Evolutionary conservation across 1,139 yeast species (phyloP).

Genomic region (Scheffersomyces segobiensis): DNA sequence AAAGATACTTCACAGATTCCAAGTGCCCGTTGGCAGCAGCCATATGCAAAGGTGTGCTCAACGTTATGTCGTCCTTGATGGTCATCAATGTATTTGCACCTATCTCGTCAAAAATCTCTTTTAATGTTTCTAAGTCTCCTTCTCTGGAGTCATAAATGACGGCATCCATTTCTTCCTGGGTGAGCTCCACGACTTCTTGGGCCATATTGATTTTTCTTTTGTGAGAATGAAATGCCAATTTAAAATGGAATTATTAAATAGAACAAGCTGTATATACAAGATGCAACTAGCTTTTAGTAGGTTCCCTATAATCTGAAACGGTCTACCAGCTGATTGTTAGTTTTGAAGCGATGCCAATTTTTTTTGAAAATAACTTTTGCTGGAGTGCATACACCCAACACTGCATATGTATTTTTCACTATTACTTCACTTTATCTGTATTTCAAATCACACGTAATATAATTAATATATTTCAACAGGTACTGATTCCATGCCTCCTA

Average conservation of each 20-base stretch:
- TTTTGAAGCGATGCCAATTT: slow-evolving; percentile 1
- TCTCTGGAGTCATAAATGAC: slow-evolving; percentile 81
- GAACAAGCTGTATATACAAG: background rate
- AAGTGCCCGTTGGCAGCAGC: slow-evolving; percentile 92
- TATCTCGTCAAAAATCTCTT: slow-evolving; percentile 64
- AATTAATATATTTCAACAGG: background rate
- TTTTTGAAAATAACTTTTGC: background rate
- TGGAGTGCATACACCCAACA: background rate
- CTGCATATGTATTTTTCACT: background rate
- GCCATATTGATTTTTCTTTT: background rate
- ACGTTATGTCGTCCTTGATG: slow-evolving; percentile 63
- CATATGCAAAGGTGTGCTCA: slow-evolving; percentile 85
- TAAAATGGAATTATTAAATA: background rate
- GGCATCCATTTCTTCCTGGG: slow-evolving; percentile 80
- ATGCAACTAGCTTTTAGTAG: background rate
- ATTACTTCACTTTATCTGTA: background rate
- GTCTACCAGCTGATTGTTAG: too few species aligned
- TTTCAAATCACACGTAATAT: background rate
- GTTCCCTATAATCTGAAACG: background rate
- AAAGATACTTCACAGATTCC: slow-evolving; percentile 63
- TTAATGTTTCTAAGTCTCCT: slow-evolving; percentile 77
- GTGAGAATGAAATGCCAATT: background rate
- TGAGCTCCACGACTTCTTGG: slow-evolving; percentile 22
- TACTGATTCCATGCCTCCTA: slow-evolving; percentile 22
- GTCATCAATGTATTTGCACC: slow-evolving; percentile 49